Conservation (phyloP, 176 grass and related monocot genomes). For the Ensete ventricosum region DNA sequence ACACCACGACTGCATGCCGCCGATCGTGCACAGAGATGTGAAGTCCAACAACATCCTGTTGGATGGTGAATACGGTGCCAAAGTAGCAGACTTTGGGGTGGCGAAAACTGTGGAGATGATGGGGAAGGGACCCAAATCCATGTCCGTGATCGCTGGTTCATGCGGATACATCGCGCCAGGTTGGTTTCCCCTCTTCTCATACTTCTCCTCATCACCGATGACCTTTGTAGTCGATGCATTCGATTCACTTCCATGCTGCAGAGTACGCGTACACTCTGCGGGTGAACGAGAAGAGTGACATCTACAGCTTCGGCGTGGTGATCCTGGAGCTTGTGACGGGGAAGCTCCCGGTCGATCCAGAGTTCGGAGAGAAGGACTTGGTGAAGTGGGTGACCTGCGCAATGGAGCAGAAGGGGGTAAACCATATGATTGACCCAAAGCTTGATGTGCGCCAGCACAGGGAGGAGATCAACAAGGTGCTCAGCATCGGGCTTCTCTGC, state of each 20-base stretch:
- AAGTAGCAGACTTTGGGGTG: slow-evolving; percentile 66
- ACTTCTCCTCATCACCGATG: not conserved
- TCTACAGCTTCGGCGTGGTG: slow-evolving; percentile 88
- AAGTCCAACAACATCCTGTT: slow-evolving; percentile 92
- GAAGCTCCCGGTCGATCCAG: slow-evolving; percentile 52
- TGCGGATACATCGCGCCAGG: slow-evolving; percentile 96
- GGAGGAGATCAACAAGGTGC: slow-evolving; percentile 47
- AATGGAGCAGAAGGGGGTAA: slow-evolving; percentile 51
- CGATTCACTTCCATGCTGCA: slow-evolving; percentile 10
- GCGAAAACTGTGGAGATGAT: slow-evolving; percentile 53
- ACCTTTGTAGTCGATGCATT: not conserved
- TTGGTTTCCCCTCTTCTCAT: slow-evolving; percentile 34
- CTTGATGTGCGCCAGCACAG: slow-evolving; percentile 32
- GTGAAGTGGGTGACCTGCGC: slow-evolving; percentile 75
- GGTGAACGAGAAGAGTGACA: slow-evolving; percentile 95
- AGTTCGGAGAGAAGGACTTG: slow-evolving; percentile 89
- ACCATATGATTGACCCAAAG: slow-evolving; percentile 48
- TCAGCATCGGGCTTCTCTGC: slow-evolving; percentile 63
- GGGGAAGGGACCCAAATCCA: slow-evolving; percentile 39
- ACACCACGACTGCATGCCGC: slow-evolving; percentile 77
- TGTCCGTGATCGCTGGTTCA: slow-evolving; percentile 72
- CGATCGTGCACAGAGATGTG: slow-evolving; percentile 84
- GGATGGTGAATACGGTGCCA: slow-evolving; percentile 55
- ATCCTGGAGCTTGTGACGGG: slow-evolving; percentile 74
- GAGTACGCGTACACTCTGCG: slow-evolving; percentile 90